These are phyloP conservation scores for Volvariella volvacea DNA, from an alignment of 1,284 basidiomycete species.

Conservation along the genomic window DNA sequence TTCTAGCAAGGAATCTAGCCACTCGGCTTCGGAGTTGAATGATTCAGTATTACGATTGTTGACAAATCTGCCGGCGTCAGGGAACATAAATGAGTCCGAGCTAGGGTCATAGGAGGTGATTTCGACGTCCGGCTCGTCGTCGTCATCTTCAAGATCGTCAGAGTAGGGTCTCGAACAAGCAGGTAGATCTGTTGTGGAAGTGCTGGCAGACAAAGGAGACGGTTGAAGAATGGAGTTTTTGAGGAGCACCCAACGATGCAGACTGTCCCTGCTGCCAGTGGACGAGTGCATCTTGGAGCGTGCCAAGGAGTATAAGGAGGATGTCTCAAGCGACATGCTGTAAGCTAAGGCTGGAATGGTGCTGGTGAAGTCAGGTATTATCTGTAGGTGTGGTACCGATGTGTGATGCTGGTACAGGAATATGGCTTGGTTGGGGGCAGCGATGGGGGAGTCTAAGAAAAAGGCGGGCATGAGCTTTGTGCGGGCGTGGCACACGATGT, in stretches of 20 bases:
- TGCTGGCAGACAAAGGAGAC: conserved; percentile 29
- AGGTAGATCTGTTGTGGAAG: conserved; percentile 21
- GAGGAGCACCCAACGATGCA: conserved; percentile 79
- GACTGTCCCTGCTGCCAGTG: conserved; percentile 52
- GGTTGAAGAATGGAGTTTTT: conserved; percentile 72
- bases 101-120: too few species aligned
- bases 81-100: conserved; percentile 62
- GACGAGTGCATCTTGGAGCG: conserved; percentile 68
- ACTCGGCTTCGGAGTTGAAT: conserved; percentile 58
- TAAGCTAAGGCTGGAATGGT: too few species aligned
- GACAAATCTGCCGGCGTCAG: conserved; percentile 58
- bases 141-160: conserved; percentile 34
- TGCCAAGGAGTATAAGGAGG: conserved; percentile 53
- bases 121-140: conserved; percentile 37
- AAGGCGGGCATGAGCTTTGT: neutral
- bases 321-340: conserved; percentile 1
- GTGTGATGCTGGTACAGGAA: too few species aligned
- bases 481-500: conserved; percentile 7
- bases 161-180: conserved; percentile 34
- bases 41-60: conserved; percentile 27
- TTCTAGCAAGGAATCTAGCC: conserved; percentile 74
- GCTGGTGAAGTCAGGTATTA: too few species aligned
- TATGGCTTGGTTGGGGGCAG: neutral
- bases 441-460: neutral
- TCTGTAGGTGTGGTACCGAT: too few species aligned